Conservation (phyloP, 805 yeast species). For the Ogataea nonfermentans region DNA sequence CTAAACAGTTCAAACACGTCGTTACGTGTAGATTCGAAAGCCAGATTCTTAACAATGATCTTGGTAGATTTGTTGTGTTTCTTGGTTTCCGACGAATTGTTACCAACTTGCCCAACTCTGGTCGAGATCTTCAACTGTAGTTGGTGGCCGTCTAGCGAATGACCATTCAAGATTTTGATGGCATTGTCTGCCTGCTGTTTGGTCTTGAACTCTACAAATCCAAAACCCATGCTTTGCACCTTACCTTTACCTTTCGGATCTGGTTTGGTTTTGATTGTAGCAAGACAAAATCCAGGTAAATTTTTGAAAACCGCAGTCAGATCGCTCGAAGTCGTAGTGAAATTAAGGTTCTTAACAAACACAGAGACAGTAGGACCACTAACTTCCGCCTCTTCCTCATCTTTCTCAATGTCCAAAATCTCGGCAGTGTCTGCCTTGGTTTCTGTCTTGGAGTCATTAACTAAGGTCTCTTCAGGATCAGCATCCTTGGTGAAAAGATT, state of each 20-base stretch:
- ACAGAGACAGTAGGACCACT: conserved; percentile 81
- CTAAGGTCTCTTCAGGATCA: conserved; percentile 33
- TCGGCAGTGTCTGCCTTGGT: conserved; percentile 33
- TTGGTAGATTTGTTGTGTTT: conserved; percentile 56
- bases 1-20: conserved; percentile 92
- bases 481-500: conserved; percentile 64
- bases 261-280: conserved; percentile 82
- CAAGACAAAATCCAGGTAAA: conserved; percentile 76
- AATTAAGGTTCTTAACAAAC: conserved; percentile 89
- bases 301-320: conserved; percentile 63
- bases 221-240: conserved; percentile 93
- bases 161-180: conserved; percentile 68
- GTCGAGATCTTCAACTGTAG: conserved; percentile 86
- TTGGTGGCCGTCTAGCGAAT: conserved; percentile 83
- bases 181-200: conserved; percentile 79
- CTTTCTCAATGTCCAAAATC: conserved; percentile 18
- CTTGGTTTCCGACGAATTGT: conserved; percentile 28
- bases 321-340: conserved; percentile 63
- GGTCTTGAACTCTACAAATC: conserved; percentile 87
- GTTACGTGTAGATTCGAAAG: conserved; percentile 91
- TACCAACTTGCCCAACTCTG: conserved; percentile 51
- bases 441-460: conserved; percentile 29
- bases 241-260: conserved; percentile 71
- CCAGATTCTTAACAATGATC: conserved; percentile 92
- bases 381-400: conserved; percentile 37